Evolutionary conservation across 2,329 filamentous ascomycete species (phyloP).

Genomic region (Epichloe bromicola): DNA sequence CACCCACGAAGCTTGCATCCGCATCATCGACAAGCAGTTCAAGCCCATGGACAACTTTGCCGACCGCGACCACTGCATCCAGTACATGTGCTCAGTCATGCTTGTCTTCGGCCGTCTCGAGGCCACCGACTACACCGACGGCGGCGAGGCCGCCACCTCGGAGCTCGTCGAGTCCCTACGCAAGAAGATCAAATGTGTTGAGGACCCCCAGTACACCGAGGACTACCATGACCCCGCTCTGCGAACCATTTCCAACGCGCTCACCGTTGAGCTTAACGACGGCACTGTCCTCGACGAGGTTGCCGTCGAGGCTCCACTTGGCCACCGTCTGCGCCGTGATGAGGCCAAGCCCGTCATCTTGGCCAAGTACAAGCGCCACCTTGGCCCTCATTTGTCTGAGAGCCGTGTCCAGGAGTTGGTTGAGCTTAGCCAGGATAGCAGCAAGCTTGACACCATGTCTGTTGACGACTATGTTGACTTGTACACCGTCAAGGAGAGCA

Average conservation of each 20-base stretch:
- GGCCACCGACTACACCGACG: conserved; percentile 87
- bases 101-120: conserved; percentile 88
- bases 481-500: conserved; percentile 52
- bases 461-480: conserved; percentile 92
- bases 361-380: conserved; percentile 87
- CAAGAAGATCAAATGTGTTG: conserved; percentile 88
- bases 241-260: conserved; percentile 92
- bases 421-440: conserved; percentile 60
- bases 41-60: conserved; percentile 99
- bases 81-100: conserved; percentile 98
- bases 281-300: conserved; percentile 85
- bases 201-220: conserved; percentile 84
- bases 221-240: conserved; percentile 93
- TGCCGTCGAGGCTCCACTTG: conserved; percentile 84
- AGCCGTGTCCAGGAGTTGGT: conserved; percentile 71
- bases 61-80: conserved; percentile 97
- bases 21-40: conserved; percentile 99
- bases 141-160: conserved; percentile 81
- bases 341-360: conserved; percentile 97
- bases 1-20: conserved; percentile 95
- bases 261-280: conserved; percentile 90
- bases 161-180: conserved; percentile 81
- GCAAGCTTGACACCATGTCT: conserved; percentile 64
- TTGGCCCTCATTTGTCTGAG: conserved; percentile 69
- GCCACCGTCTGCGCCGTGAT: conserved; percentile 79